A percentile compares a stretch with the other conserved stretches of the same genome.
Conservation (phyloP, 345 rosid genomes). For the Hibiscus syriacus region DNA sequence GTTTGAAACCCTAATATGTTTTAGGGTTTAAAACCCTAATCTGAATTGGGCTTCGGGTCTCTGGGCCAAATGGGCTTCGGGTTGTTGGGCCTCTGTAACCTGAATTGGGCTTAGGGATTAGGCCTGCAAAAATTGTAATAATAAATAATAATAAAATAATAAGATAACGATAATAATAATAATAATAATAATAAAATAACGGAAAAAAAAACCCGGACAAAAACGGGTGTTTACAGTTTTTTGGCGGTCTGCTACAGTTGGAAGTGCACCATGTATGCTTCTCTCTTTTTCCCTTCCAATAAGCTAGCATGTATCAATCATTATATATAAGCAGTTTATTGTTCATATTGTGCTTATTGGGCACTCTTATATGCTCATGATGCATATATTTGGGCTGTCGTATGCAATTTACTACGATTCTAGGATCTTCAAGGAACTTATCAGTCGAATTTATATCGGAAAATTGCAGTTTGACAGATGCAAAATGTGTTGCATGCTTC, state of each 20-base stretch:
- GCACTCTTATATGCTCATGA: not conserved
- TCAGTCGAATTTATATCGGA: not conserved
- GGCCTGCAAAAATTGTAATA: no score
- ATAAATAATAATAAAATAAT: no score
- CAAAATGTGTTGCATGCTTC: constrained; percentile 8
- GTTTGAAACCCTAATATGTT: no score
- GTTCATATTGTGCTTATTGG: not conserved
- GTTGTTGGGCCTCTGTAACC: no score
- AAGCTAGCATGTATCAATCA: not conserved
- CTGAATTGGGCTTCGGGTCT: no score
- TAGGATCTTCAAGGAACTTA: not conserved
- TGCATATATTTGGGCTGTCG: not conserved
- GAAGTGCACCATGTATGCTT: constrained; percentile 15
- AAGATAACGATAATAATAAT: no score
- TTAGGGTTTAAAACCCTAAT: no score
- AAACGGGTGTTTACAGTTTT: no score
- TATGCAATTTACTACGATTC: not conserved
- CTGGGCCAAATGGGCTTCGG: no score
- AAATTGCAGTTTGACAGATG: constrained; percentile 31
- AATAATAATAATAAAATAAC: no score
- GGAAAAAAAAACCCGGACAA: no score
- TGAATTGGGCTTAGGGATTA: no score
- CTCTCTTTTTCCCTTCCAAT: constrained; percentile 12
- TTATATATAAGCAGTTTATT: not conserved
- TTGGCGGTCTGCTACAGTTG: constrained; percentile 16